phyloP scores from a whole-genome alignment of 306 rosid genomes.

The Rosa persica region DNA sequence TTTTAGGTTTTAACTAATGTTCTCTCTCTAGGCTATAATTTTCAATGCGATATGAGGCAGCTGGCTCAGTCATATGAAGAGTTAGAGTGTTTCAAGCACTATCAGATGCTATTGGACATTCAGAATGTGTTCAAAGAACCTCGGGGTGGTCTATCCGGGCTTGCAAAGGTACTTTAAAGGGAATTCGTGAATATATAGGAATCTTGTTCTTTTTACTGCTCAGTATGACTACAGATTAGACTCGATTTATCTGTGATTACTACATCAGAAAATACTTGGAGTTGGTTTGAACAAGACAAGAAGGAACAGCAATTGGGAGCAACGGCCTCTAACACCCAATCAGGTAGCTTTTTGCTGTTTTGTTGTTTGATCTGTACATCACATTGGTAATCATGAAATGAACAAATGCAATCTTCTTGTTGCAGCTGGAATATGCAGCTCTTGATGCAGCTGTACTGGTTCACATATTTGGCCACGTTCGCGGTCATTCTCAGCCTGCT shows the following conservation, averaged over 20 bases:
- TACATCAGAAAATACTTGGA: constrained; percentile 78
- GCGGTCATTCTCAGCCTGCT: constrained; percentile 51
- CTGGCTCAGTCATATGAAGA: constrained; percentile 76
- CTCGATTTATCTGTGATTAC: constrained; percentile 24
- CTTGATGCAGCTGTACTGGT: constrained; percentile 86
- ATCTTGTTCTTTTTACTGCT: background rate
- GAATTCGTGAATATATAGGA: constrained; percentile 7
- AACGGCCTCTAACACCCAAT: constrained; percentile 73
- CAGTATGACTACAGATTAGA: constrained; percentile 8
- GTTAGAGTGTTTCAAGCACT: constrained; percentile 76
- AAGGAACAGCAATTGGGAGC: constrained; percentile 96
- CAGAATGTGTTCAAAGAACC: constrained; percentile 74
- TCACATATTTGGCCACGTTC: constrained; percentile 77
- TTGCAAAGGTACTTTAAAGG: constrained; percentile 57
- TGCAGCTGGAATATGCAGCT: constrained; percentile 96
- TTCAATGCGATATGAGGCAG: constrained; percentile 82
- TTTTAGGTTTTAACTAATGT: background rate
- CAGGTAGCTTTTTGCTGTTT: constrained; percentile 47
- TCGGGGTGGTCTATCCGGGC: constrained; percentile 86
- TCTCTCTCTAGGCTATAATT: constrained; percentile 68
- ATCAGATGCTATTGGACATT: constrained; percentile 78
- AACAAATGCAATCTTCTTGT: constrained; percentile 15
- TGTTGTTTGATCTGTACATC: background rate
- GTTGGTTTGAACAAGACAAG: constrained; percentile 90
- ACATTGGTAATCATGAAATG: constrained; percentile 1